These are phyloP conservation scores for Knufia fluminis DNA, from an alignment of 2,329 filamentous ascomycete species.

Conservation along the genomic window DNA sequence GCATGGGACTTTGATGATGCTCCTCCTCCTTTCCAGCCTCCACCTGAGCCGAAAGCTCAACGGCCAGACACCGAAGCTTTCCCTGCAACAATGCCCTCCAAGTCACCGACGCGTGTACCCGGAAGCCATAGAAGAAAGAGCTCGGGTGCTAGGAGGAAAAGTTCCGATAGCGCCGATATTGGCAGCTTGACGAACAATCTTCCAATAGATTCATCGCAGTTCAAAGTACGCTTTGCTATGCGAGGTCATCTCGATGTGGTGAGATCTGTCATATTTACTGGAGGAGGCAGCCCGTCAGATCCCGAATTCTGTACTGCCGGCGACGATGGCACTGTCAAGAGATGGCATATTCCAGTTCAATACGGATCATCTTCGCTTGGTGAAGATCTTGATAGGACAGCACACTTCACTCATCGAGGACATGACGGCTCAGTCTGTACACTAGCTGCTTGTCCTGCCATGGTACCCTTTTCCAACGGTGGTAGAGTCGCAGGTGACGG, in stretches of 20 bases:
- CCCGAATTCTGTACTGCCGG: conserved; percentile 94
- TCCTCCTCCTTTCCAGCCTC: conserved; percentile 38
- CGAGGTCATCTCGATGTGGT: conserved; percentile 90
- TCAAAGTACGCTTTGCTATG: conserved; percentile 87
- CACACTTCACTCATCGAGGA: conserved; percentile 90
- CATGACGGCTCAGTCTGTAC: conserved; percentile 85
- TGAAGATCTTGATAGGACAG: conserved; percentile 80
- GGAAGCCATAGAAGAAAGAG: conserved; percentile 70
- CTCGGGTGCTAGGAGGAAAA: conserved; percentile 60
- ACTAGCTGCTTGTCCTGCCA: conserved; percentile 75
- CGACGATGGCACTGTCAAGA: conserved; percentile 91
- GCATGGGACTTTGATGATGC: conserved; percentile 91
- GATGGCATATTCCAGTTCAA: conserved; percentile 84
- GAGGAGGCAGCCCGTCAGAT: conserved; percentile 87
- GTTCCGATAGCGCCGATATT: conserved; percentile 56
- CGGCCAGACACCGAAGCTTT: conserved; percentile 83
- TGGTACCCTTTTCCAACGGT: conserved; percentile 80
- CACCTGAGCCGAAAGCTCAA: conserved; percentile 38
- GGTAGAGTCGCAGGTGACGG: conserved; percentile 83
- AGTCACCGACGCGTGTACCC: conserved; percentile 60
- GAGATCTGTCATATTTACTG: conserved; percentile 90
- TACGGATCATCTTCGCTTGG: conserved; percentile 48
- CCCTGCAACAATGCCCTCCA: conserved; percentile 67
- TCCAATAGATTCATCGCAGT: conserved; percentile 58
- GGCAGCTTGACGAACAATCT: conserved; percentile 34